Percentiles rank a stretch among this genome's conserved stretches.
Evolutionary conservation across 1,284 basidiomycete genomes (phyloP).

Genomic region (Cutaneotrichosporon sp.): DNA sequence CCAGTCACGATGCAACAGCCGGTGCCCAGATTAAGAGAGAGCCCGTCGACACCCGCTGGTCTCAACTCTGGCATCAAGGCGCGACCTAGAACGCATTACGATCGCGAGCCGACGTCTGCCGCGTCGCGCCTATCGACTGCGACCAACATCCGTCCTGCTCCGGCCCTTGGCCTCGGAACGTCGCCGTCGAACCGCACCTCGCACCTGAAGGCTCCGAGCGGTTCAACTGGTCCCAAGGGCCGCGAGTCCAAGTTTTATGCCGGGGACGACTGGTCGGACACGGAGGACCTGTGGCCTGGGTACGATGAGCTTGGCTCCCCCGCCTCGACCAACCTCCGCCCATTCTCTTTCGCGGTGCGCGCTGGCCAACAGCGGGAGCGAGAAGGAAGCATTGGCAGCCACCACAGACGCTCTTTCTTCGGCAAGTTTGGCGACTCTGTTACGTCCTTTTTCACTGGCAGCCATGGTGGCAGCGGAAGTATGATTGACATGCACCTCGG

Average conservation of each 20-base stretch:
- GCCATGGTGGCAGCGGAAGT: slow-evolving; percentile 72
- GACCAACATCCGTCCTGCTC: slow-evolving; percentile 7
- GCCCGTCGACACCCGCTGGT: slow-evolving; percentile 46
- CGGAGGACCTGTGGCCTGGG: slow-evolving; percentile 44
- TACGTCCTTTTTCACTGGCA: slow-evolving; percentile 77
- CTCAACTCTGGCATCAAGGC: slow-evolving; percentile 25
- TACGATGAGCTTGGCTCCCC: slow-evolving; percentile 23
- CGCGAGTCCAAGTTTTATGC: slow-evolving; percentile 22
- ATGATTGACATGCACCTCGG: slow-evolving; percentile 84
- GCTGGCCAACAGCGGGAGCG: slow-evolving; percentile 43
- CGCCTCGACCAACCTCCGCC: slow-evolving; percentile 36
- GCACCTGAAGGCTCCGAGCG: slow-evolving; percentile 24
- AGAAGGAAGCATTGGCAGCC: slow-evolving; percentile 32
- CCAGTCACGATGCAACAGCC: slow-evolving; percentile 16
- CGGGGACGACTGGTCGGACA: slow-evolving; percentile 28
- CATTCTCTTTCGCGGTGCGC: slow-evolving; percentile 52
- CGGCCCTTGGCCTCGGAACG: slow-evolving; percentile 11
- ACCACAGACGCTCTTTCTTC: slow-evolving; percentile 55
- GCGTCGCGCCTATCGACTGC: slow-evolving; percentile 12
- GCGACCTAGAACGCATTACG: slow-evolving; percentile 46
- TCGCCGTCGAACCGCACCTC: slow-evolving; percentile 12
- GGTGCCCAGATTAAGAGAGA: slow-evolving; percentile 32
- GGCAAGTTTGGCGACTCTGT: slow-evolving; percentile 65
- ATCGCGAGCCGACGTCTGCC: slow-evolving; percentile 30
- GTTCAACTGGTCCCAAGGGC: slow-evolving; percentile 17